These are phyloP conservation scores for Coniosporium tulheliwenetii DNA, from an alignment of 2,329 filamentous ascomycete genomes.

Conservation along the genomic window DNA sequence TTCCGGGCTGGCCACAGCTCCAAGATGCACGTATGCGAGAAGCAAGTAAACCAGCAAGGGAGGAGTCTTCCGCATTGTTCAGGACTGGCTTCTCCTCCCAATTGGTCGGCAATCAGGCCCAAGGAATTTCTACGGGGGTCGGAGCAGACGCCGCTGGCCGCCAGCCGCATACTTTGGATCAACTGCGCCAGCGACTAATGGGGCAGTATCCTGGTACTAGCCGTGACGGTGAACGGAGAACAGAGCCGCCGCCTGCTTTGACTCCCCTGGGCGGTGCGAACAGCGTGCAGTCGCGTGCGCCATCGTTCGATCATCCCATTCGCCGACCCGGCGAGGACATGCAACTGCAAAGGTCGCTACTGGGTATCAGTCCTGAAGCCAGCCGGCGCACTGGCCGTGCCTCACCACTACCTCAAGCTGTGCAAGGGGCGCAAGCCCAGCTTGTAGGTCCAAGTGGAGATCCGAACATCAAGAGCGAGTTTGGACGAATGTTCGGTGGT, in stretches of 20 bases:
- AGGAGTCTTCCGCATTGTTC: no score
- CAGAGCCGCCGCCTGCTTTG: neutral
- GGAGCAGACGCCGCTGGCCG: no score
- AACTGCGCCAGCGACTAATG: neutral
- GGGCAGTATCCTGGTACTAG: neutral
- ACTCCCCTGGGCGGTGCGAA: neutral
- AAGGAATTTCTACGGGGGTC: no score
- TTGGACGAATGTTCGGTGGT: slow-evolving; percentile 90
- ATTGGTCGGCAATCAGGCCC: no score
- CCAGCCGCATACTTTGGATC: neutral
- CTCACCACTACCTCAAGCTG: slow-evolving; percentile 82
- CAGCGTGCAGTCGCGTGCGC: neutral
- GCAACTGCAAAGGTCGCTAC: slow-evolving; percentile 47
- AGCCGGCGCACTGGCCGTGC: slow-evolving; percentile 68
- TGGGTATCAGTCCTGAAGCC: slow-evolving; percentile 59
- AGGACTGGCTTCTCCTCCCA: no score
- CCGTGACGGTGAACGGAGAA: neutral
- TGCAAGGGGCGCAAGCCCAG: slow-evolving; percentile 78
- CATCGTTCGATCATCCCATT: slow-evolving; percentile 1
- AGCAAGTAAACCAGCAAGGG: no score
- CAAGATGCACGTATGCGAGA: no score
- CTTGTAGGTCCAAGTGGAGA: slow-evolving; percentile 65
- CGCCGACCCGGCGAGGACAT: slow-evolving; percentile 34
- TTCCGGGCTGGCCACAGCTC: no score
- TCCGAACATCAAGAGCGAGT: slow-evolving; percentile 84